Conservation (phyloP, 768 basidiomycete species). For the Serendipita vermifera region DNA sequence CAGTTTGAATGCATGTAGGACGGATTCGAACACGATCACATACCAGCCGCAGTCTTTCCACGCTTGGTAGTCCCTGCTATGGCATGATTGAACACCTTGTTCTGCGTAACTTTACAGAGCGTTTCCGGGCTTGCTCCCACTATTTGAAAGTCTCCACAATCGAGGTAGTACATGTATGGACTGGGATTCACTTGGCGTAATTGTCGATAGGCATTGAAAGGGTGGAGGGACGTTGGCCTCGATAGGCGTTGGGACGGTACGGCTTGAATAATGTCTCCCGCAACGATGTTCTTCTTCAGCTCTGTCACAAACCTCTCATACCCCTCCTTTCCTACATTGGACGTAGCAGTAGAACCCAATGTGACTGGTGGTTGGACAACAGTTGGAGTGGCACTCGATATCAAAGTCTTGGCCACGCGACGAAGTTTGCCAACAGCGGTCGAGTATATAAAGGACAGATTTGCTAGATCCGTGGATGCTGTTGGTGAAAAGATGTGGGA, state of each 20-base stretch:
- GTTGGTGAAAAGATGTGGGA: constrained; percentile 87
- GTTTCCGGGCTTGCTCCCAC: constrained; percentile 99
- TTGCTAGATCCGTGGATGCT: constrained; percentile 33
- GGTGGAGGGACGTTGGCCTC: constrained; percentile 76
- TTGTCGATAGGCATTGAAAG: constrained; percentile 94
- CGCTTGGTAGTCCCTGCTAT: constrained; percentile 91
- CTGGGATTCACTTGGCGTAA: constrained; percentile 92
- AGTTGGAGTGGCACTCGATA: constrained; percentile 21
- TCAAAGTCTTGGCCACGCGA: constrained; percentile 58
- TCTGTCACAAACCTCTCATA: constrained; percentile 85
- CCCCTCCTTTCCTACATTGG: constrained; percentile 87
- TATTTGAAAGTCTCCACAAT: constrained; percentile 84
- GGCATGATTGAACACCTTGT: constrained; percentile 92
- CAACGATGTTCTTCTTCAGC: constrained; percentile 87
- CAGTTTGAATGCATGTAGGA: neutral
- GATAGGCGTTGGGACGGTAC: constrained; percentile 89
- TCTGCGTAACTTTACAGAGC: constrained; percentile 84
- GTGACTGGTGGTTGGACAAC: constrained; percentile 45
- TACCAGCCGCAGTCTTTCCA: constrained; percentile 77
- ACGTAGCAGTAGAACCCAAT: constrained; percentile 57
- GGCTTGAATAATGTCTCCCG: constrained; percentile 97
- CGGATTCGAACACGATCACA: constrained; percentile 21
- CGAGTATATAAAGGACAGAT: constrained; percentile 75
- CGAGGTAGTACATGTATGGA: constrained; percentile 97
- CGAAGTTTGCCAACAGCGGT: constrained; percentile 75